Evolutionary conservation across 2,329 filamentous ascomycete genomes (phyloP), one percentile per base, ranked within the genome.

Genomic region (Ceratocystis smalleyi): DNA sequence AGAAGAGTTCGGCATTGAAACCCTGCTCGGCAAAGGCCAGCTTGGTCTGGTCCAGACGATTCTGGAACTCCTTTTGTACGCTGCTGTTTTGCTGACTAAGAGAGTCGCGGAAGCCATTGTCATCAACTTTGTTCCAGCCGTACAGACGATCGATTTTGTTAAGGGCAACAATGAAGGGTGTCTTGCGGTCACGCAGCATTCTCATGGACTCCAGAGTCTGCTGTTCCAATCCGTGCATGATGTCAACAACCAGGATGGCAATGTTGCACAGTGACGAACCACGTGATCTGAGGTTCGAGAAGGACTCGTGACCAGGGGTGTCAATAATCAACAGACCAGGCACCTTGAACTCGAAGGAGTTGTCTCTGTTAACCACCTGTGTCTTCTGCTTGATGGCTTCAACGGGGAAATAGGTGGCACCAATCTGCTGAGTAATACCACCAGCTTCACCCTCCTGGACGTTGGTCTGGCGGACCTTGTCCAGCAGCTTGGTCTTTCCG

Each of bases 101-200:
- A 76, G 87, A 92, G 74, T 97, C 92, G 71, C 90, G 85, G 83
- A 99, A 97, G 66, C 94, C 94, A 73, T 99, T 99, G 83, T 99
- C 96, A 72, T 94, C 91, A 67, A 96, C 90, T 78, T 92, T 91
- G 81, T 96, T 96, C 94, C 95, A 99, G 73, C 90, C 91, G 74
- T 96, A 99, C 17, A 99, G 85, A 83, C 94, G 91, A 83, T 99
- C 94, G 70, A 99, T 97, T 81, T 99, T 99, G 86, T 99, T 99
- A 72, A 99, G 81, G 1, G 95, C 95, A 49, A 99, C 95, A 70
- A 99, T 95, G 78, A 99, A 99, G 4, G 94, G 94, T 24, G 94
- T 99, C 77, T 94, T 95, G 71, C 90, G 84, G 71, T 96, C 92
- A 72, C 92, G 84, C 62, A 99, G 84, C 68, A 99, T 79, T 70